Conservation (phyloP, 106 monocot species). For the Dendrobium chrysotoxum region DNA sequence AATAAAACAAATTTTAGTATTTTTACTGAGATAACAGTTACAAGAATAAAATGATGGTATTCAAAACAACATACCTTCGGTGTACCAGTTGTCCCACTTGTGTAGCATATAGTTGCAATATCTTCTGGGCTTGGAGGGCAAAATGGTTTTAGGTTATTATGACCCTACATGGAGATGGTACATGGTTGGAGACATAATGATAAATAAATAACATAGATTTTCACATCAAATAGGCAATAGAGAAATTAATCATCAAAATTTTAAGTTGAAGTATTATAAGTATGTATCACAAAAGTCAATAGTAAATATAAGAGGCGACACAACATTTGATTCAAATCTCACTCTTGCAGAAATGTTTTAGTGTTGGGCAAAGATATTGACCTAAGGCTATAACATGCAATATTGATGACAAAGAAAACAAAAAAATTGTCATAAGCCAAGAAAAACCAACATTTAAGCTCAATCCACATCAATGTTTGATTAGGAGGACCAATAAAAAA, state of each 20-base stretch:
- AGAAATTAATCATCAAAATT: neutral
- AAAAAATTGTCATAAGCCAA: too few relatives aligned
- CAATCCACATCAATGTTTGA: too few relatives aligned
- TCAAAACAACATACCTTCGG: conserved; percentile 68
- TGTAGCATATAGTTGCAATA: conserved; percentile 94
- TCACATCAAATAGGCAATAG: neutral
- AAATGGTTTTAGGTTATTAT: conserved; percentile 60
- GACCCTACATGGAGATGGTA: conserved; percentile 39
- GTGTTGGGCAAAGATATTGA: too few relatives aligned
- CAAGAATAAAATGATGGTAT: neutral
- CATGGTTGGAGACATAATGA: neutral
- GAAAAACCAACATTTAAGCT: too few relatives aligned
- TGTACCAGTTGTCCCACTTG: conserved; percentile 97
- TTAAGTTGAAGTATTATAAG: neutral
- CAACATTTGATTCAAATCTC: too few relatives aligned
- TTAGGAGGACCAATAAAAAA: too few relatives aligned
- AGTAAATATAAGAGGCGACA: too few relatives aligned
- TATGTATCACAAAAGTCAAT: too few relatives aligned
- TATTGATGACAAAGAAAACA: too few relatives aligned
- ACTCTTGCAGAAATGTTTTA: too few relatives aligned
- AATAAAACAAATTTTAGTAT: neutral
- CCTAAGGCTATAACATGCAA: too few relatives aligned
- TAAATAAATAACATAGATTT: neutral
- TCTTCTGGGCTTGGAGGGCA: conserved; percentile 83
- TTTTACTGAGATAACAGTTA: neutral